Evolutionary conservation across 305 asterid species (phyloP).

Genomic region (Fraxinus floribunda): DNA sequence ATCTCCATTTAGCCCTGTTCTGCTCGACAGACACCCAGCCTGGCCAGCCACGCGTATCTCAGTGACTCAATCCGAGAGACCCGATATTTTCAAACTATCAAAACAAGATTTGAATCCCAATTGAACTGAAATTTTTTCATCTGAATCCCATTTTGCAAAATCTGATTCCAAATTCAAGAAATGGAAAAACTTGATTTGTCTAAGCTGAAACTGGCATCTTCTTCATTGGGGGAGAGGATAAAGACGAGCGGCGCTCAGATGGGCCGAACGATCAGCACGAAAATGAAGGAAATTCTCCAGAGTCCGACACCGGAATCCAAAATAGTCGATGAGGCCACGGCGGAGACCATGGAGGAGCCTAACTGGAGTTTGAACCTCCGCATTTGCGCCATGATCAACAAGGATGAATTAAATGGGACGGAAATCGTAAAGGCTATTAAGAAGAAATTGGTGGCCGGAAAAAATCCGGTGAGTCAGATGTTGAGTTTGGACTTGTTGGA

Average conservation of each 20-base stretch:
- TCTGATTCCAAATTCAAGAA: neutral
- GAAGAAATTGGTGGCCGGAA: conserved; percentile 62
- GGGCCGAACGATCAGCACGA: conserved; percentile 72
- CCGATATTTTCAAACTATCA: neutral
- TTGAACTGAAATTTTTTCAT: neutral
- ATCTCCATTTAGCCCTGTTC: neutral
- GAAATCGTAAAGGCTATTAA: conserved; percentile 76
- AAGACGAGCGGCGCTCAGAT: conserved; percentile 77
- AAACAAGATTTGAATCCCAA: neutral
- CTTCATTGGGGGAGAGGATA: conserved; percentile 72
- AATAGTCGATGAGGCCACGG: conserved; percentile 85
- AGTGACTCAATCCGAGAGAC: neutral
- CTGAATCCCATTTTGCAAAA: neutral
- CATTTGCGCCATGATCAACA: conserved; percentile 75
- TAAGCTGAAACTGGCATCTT: conserved; percentile 76
- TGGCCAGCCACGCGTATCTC: neutral
- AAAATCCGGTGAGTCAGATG: conserved; percentile 44
- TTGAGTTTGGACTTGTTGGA: conserved; percentile 77
- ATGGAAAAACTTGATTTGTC: conserved; percentile 76
- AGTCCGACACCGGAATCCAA: conserved; percentile 84
- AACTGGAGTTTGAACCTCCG: conserved; percentile 89
- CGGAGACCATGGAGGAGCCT: conserved; percentile 62
- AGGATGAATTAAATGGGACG: conserved; percentile 65
- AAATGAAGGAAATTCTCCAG: conserved; percentile 76
- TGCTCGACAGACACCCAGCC: neutral